Conservation (phyloP, 1,284 basidiomycete species). For the Ganoderma meredithae region DNA sequence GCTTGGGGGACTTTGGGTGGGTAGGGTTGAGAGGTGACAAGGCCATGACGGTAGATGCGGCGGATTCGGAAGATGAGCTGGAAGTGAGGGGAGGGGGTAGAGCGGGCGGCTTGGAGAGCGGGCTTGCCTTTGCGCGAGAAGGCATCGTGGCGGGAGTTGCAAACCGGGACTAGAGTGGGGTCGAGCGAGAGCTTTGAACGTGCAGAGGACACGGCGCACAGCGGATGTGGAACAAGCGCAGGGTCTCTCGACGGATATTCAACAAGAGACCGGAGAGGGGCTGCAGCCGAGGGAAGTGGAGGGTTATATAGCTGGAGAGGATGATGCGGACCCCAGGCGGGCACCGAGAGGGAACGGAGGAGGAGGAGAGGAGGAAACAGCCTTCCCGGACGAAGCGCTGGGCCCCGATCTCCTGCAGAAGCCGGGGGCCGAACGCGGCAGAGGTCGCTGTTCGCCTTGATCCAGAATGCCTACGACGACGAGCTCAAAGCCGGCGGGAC, state of each 20-base stretch:
- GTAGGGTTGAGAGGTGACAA: constrained; percentile 27
- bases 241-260: not conserved
- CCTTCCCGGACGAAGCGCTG: not conserved
- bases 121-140: constrained; percentile 11
- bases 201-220: not conserved
- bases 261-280: not conserved
- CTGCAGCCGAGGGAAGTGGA: not conserved
- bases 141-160: constrained; percentile 6
- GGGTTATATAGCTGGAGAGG: not conserved
- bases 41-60: constrained; percentile 19
- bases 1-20: constrained; percentile 8
- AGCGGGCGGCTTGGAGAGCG: not conserved
- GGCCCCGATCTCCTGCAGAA: not conserved
- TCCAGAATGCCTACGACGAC: not conserved
- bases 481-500: not conserved
- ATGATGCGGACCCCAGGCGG: not conserved
- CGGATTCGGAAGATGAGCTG: constrained; percentile 20
- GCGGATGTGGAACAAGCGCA: not conserved
- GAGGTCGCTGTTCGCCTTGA: not conserved
- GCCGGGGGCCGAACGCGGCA: not conserved
- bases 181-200: not conserved
- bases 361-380: not conserved
- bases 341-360: not conserved
- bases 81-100: constrained; percentile 10
- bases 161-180: constrained; percentile 1